Evolutionary conservation across 768 basidiomycete genomes (phyloP).

Genomic region (Panaeolus papilionaceus): DNA sequence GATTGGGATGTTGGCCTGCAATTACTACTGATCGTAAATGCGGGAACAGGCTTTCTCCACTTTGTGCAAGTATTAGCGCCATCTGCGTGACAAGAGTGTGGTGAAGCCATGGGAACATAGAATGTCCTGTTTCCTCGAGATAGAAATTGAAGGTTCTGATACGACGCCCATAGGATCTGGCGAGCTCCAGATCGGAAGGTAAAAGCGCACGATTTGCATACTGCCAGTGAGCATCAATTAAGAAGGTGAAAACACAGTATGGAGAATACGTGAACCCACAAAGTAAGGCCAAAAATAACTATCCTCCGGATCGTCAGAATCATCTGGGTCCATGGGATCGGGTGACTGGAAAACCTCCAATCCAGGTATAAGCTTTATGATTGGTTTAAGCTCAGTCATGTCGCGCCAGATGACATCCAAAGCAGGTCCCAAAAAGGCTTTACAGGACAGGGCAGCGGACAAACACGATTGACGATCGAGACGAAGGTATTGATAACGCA

Average conservation of each 20-base stretch:
- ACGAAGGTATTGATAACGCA: neutral
- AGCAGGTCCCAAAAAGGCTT: constrained; percentile 8
- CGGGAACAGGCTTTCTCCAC: neutral
- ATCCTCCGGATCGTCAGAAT: neutral
- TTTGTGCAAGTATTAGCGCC: neutral
- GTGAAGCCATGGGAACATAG: neutral
- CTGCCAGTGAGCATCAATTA: neutral
- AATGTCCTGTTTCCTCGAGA: neutral
- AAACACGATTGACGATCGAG: neutral
- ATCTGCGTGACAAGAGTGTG: neutral
- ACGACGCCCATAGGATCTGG: neutral
- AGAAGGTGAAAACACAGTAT: neutral
- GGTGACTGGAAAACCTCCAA: neutral
- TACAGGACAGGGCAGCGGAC: constrained; percentile 7
- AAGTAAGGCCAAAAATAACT: neutral
- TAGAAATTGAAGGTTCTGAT: neutral
- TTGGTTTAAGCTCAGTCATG: neutral
- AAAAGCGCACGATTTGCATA: neutral
- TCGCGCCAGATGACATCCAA: constrained; percentile 9
- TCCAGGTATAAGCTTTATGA: constrained; percentile 5
- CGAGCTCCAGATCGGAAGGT: neutral
- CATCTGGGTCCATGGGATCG: neutral
- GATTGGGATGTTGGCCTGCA: neutral
- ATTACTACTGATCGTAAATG: neutral
- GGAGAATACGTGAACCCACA: neutral